A percentile compares a stretch with the other conserved stretches of the same genome.
phyloP scores from a whole-genome alignment of 805 yeast genomes.

The Cyberlindnera japonica region DNA sequence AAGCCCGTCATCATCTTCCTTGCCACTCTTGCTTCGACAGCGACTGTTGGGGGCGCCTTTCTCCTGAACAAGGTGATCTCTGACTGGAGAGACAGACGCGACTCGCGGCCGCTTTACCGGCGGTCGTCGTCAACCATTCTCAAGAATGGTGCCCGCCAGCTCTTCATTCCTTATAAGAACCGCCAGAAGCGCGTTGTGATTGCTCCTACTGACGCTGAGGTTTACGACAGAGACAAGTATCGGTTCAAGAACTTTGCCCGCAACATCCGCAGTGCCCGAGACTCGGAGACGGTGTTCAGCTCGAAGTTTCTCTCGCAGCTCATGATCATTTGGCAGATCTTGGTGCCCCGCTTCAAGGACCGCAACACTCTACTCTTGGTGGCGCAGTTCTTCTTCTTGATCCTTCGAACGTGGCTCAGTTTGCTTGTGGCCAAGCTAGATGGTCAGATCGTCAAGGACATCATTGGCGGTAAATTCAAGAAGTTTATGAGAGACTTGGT shows the following conservation, averaged over 20 bases:
- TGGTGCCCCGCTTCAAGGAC: conserved; percentile 71
- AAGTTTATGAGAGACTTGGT: conserved; percentile 73
- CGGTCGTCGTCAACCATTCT: conserved; percentile 29
- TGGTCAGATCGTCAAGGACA: conserved; percentile 87
- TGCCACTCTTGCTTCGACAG: conserved; percentile 24
- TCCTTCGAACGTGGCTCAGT: conserved; percentile 84
- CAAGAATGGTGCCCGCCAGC: conserved; percentile 29
- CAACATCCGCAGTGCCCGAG: conserved; percentile 22
- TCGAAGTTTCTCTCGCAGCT: conserved; percentile 72
- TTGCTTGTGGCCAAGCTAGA: conserved; percentile 83
- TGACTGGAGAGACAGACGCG: conserved; percentile 27
- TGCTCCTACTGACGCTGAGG: conserved; percentile 28
- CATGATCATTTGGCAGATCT: conserved; percentile 70
- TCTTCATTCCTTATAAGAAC: conserved; percentile 28
- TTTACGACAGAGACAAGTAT: conserved; percentile 27
- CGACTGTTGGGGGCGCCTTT: conserved; percentile 20
- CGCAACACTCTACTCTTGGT: conserved; percentile 62
- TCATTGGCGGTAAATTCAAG: conserved; percentile 75
- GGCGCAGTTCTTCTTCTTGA: conserved; percentile 69
- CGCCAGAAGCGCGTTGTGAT: conserved; percentile 28
- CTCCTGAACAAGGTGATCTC: conserved; percentile 25
- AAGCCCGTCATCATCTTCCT: conserved; percentile 28
- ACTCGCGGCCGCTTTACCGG: conserved; percentile 27
- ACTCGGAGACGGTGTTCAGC: conserved; percentile 35
- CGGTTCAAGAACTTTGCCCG: conserved; percentile 27